Percentiles rank a stretch among this genome's conserved stretches.
Conservation (phyloP, 1,284 basidiomycete species). For the Apiotrichum mycotoxinovorans region DNA sequence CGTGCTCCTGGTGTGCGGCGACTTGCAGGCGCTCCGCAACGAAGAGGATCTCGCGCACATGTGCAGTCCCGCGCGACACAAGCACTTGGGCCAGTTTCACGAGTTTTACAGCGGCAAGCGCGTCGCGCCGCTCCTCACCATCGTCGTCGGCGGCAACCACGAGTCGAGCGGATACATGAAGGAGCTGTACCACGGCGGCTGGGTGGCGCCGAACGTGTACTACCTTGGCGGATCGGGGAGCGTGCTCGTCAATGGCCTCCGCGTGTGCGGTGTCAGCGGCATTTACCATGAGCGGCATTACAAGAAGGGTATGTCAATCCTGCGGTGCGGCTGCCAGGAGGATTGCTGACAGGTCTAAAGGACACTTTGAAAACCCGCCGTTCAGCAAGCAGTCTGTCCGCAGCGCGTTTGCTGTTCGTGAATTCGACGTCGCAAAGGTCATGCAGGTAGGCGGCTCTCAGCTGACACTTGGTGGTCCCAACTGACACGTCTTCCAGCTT, state of each 20-base stretch:
- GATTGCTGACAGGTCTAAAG: no score
- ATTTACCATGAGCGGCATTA: constrained; percentile 86
- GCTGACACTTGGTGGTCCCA: no score
- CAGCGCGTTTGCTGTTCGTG: constrained; percentile 56
- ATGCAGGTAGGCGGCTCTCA: constrained; percentile 61
- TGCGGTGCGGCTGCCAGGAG: no score
- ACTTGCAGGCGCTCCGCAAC: constrained; percentile 85
- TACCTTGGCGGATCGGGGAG: constrained; percentile 89
- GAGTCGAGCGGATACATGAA: constrained; percentile 95
- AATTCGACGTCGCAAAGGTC: constrained; percentile 75
- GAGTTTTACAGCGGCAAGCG: constrained; percentile 84
- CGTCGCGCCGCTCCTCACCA: constrained; percentile 76
- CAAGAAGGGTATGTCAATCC: constrained; percentile 56
- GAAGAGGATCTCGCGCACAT: constrained; percentile 79
- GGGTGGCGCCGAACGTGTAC: constrained; percentile 95
- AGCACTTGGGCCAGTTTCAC: constrained; percentile 73
- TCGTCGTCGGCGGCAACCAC: constrained; percentile 98
- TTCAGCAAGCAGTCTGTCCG: constrained; percentile 17
- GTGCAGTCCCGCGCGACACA: constrained; percentile 86
- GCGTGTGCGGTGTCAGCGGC: constrained; percentile 85
- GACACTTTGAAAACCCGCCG: no score
- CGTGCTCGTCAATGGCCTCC: constrained; percentile 76
- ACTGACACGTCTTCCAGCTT: no score
- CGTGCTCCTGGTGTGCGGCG: constrained; percentile 78
- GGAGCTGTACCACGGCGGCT: constrained; percentile 94